Percentiles rank a stretch among this genome's conserved stretches.
Evolutionary conservation across 2,329 filamentous ascomycete species (phyloP).

Genomic region (Talaromyces sp.): DNA sequence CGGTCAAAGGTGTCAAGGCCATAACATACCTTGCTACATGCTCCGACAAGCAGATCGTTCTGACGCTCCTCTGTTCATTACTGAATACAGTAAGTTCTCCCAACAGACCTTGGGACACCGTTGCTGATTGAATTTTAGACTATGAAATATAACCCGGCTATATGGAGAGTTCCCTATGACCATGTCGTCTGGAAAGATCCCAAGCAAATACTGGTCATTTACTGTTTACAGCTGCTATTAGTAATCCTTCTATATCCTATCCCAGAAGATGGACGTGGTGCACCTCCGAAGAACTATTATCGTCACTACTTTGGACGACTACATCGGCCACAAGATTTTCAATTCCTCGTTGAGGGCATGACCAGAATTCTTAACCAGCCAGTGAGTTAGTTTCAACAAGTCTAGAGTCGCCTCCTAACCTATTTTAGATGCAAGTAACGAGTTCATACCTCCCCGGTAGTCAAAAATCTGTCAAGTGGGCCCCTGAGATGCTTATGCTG

Average conservation of each 20-base stretch:
- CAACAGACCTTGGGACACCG: background rate
- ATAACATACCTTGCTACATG: conserved; percentile 87
- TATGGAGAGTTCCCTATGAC: conserved; percentile 92
- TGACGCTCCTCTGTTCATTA: conserved; percentile 86
- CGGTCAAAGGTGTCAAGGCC: conserved; percentile 75
- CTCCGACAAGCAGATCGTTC: conserved; percentile 83
- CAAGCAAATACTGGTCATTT: conserved; percentile 85
- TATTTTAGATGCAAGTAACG: conserved; percentile 68
- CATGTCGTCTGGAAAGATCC: conserved; percentile 87
- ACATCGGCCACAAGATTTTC: conserved; percentile 92
- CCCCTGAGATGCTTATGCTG: conserved; percentile 91
- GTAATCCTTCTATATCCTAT: conserved; percentile 82
- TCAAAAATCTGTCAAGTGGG: conserved; percentile 76
- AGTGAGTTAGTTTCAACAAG: conserved; percentile 31
- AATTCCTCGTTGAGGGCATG: conserved; percentile 95
- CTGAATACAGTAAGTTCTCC: conserved; percentile 74
- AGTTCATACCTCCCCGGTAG: conserved; percentile 83
- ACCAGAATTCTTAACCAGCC: conserved; percentile 88
- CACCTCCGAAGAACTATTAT: conserved; percentile 81
- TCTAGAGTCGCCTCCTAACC: background rate
- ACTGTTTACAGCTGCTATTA: conserved; percentile 86
- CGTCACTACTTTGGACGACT: conserved; percentile 86
- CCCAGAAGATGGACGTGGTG: conserved; percentile 65
- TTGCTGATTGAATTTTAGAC: conserved; percentile 52
- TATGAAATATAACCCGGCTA: conserved; percentile 91